Base-by-base conservation (phyloP, 306 rosid genomes). In the Carpinus viminea region DNA sequence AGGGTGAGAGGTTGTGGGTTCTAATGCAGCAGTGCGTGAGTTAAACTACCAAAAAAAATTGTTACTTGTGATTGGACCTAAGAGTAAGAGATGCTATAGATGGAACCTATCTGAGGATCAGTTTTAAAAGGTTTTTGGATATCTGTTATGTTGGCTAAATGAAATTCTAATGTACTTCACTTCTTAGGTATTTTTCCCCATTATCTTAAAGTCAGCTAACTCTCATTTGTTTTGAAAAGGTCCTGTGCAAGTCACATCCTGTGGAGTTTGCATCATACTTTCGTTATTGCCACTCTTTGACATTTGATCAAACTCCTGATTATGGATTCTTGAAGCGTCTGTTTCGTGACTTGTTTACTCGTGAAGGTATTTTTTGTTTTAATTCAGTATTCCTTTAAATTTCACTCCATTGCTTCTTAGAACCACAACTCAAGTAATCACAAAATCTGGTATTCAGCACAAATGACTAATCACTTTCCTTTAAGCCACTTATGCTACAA, bases 301-400 rank as follows among this genome's bases (percentile, higher is more conserved):
- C 85, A 64, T 91, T 91, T 82, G 97, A 91, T 78, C 93, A 91
- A 83, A 87, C 68, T 46, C 93, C 97, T 21, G 93, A 91, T 83
- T 91, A 91, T 74, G 90, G 82, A 72, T 91, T 81, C 83, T 85
- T 91, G 88, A 91, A 82, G 89, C 89, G 89, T 21, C 77, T 91
- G 51, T 89, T 88, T 82, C 85, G 82, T 72, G 93, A 89, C 76
- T 82, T 91, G 76, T 89, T 86, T 72, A 76, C 52, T 17, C 87
- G 86, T 4, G 91, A 91, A 86, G 93, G 96, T 89, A 81, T 60
- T 73, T 79, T 46, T 70, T 70, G 17, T 54, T 62, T 24, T 61
- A 18, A 47, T 74, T 68, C 18, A 60, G 62, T 66, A 57, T 41
- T 16, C 60, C 56, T 50, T 59, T 70, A 66, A 68, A 84, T 71